These are phyloP conservation scores for Exophiala sp. DNA, from an alignment of 2,329 filamentous ascomycete species.

Conservation along the genomic window DNA sequence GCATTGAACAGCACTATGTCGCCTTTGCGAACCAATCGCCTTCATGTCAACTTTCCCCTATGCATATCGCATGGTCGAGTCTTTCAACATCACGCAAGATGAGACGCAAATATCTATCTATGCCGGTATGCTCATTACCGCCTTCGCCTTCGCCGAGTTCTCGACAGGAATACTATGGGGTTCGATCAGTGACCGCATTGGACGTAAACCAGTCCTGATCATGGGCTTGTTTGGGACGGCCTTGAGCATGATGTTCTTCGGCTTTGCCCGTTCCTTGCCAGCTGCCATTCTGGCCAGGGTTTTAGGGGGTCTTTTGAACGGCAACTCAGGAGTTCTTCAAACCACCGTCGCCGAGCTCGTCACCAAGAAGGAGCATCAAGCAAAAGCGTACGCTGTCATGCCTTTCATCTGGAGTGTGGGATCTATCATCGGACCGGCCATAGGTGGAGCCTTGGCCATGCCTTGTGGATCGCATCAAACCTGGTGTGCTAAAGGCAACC, in stretches of 20 bases:
- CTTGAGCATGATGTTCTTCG: conserved; percentile 87
- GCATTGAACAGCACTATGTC: conserved; percentile 67
- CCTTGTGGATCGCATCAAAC: conserved; percentile 78
- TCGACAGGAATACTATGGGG: conserved; percentile 92
- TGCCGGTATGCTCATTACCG: conserved; percentile 91
- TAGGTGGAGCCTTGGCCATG: conserved; percentile 84
- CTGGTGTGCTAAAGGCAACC: conserved; percentile 66
- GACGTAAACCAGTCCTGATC: conserved; percentile 86
- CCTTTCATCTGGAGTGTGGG: conserved; percentile 97
- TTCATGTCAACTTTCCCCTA: conserved; percentile 99
- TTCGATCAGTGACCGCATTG: conserved; percentile 82
- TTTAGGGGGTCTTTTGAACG: conserved; percentile 86
- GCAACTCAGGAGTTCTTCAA: conserved; percentile 92
- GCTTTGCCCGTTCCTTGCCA: conserved; percentile 77
- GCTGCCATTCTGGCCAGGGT: conserved; percentile 84
- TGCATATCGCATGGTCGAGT: conserved; percentile 94
- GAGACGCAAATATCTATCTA: conserved; percentile 82
- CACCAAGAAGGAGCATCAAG: conserved; percentile 88
- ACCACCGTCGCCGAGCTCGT: conserved; percentile 94
- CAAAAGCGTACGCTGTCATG: conserved; percentile 95
- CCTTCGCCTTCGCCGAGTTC: conserved; percentile 95
- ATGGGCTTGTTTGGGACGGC: conserved; percentile 88
- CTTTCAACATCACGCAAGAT: conserved; percentile 79
- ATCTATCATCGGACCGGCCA: conserved; percentile 87
- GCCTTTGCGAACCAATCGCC: conserved; percentile 96